These are phyloP conservation scores for Penicillium crystallinum DNA, from an alignment of 495 filamentous ascomycete genomes.

Conservation along the genomic window DNA sequence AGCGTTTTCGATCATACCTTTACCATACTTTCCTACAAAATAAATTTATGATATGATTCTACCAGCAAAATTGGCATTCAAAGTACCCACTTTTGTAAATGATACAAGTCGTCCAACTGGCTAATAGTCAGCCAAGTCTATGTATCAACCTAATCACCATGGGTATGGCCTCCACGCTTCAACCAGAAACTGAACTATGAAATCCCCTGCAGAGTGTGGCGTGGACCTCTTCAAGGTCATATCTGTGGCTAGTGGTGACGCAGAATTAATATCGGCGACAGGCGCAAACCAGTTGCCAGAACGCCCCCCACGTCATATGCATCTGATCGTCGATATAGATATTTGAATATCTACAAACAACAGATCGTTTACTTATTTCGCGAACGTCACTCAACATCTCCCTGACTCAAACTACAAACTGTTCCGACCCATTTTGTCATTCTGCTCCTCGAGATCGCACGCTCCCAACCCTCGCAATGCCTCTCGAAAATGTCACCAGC, in stretches of 20 bases:
- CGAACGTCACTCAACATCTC: too few species aligned
- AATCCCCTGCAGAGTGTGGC: background rate
- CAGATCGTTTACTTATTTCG: background rate
- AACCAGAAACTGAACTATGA: background rate
- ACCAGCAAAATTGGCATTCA: too few species aligned
- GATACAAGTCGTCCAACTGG: too few species aligned
- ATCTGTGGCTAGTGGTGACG: background rate
- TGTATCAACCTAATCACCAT: too few species aligned
- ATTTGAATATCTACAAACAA: background rate
- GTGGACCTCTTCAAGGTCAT: background rate
- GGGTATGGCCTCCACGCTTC: too few species aligned
- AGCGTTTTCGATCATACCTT: background rate
- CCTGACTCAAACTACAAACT: background rate
- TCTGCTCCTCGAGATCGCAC: background rate
- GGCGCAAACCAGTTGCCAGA: background rate
- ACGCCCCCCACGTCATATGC: slow-evolving; percentile 8
- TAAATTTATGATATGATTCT: background rate
- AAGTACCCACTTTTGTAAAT: too few species aligned
- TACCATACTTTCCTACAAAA: background rate
- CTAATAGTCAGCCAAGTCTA: too few species aligned
- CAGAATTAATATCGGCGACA: slow-evolving; percentile 5
- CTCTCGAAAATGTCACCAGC: slow-evolving; percentile 25
- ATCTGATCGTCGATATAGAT: background rate
- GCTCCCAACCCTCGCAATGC: slow-evolving; percentile 14
- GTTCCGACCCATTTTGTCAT: background rate